Evolutionary conservation across 1,139 yeast genomes (phyloP).

Genomic region (Suzukiozyma palmioleophila): DNA sequence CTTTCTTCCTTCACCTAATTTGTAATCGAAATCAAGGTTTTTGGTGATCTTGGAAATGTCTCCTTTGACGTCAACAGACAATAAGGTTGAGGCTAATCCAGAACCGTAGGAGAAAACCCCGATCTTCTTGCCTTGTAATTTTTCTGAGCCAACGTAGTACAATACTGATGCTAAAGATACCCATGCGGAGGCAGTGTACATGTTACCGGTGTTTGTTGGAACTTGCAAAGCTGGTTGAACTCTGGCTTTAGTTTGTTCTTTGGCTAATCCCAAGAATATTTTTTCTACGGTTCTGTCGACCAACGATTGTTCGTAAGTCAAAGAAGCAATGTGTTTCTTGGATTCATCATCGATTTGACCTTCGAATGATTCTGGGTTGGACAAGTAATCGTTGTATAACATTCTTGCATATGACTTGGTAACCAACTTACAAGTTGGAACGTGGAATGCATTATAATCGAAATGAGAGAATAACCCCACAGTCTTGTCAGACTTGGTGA

Average conservation of each 20-base stretch:
- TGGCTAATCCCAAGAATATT: conserved; percentile 74
- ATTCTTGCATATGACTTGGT: conserved; percentile 91
- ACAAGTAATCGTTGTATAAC: conserved; percentile 79
- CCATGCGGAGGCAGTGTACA: conserved; percentile 95
- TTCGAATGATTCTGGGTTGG: conserved; percentile 61
- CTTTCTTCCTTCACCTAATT: conserved; percentile 61
- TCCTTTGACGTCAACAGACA: conserved; percentile 74
- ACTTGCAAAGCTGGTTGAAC: conserved; percentile 79
- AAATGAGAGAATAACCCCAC: conserved; percentile 69
- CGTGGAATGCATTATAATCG: conserved; percentile 96
- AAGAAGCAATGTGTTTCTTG: conserved; percentile 46
- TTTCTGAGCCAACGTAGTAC: conserved; percentile 67
- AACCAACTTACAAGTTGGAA: conserved; percentile 96
- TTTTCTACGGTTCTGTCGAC: conserved; percentile 81
- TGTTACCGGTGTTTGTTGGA: conserved; percentile 97
- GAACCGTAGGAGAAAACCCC: conserved; percentile 97
- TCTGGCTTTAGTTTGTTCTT: conserved; percentile 63
- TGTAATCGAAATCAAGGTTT: conserved; percentile 63
- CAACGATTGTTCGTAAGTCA: conserved; percentile 75
- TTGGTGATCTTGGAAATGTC: conserved; percentile 69
- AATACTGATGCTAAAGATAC: conserved; percentile 81
- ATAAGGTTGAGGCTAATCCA: conserved; percentile 90
- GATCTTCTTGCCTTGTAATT: conserved; percentile 77
- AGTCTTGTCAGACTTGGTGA: conserved; percentile 55
- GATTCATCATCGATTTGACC: conserved; percentile 48